These are phyloP conservation scores for Guyanaporus albipodus DNA, from an alignment of 768 basidiomycete genomes.

Conservation along the genomic window DNA sequence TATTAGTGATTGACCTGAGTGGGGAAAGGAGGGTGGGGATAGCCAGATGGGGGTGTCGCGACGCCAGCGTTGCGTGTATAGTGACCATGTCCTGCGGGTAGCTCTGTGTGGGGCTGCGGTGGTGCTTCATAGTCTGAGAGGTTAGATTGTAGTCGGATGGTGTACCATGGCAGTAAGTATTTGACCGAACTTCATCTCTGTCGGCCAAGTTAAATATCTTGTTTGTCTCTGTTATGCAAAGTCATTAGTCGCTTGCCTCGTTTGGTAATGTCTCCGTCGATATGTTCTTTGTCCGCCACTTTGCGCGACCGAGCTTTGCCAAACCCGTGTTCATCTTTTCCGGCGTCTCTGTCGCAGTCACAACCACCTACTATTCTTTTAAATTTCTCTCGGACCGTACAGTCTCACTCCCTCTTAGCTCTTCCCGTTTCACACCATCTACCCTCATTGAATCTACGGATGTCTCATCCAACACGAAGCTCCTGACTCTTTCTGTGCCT, in stretches of 20 bases:
- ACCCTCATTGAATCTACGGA: constrained; percentile 51
- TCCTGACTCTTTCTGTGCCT: constrained; percentile 60
- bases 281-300: constrained; percentile 13
- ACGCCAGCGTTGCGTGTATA: constrained; percentile 30
- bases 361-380: constrained; percentile 47
- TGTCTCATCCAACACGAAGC: constrained; percentile 55
- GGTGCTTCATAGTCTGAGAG: constrained; percentile 23
- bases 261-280: constrained; percentile 11
- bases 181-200: background rate
- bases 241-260: constrained; percentile 13
- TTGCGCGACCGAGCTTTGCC: background rate
- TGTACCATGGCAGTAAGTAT: background rate
- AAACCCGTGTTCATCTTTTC: constrained; percentile 30
- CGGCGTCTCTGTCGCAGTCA: constrained; percentile 38
- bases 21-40: constrained; percentile 31
- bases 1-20: constrained; percentile 12
- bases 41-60: constrained; percentile 18
- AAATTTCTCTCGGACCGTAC: constrained; percentile 43
- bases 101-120: constrained; percentile 21
- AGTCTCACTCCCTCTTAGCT: constrained; percentile 44
- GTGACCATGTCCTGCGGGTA: constrained; percentile 11
- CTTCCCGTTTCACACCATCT: constrained; percentile 52
- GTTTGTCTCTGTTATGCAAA: constrained; percentile 25
- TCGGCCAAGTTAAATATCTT: background rate
- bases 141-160: background rate